Base-by-base conservation (phyloP, 495 filamentous ascomycete species). In the Stereocaulon alpinum region DNA sequence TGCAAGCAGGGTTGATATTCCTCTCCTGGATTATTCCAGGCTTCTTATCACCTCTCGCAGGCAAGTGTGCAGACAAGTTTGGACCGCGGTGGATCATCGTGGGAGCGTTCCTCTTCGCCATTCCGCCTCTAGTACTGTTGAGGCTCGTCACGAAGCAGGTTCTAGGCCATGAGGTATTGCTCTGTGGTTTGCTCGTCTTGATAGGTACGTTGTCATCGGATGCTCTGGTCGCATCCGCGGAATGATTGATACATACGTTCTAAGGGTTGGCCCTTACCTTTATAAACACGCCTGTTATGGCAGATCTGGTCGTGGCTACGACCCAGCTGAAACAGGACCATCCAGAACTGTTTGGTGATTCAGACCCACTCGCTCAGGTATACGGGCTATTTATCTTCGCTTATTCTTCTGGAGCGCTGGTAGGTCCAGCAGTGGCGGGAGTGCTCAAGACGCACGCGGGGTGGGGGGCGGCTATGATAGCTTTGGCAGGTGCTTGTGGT, bases 1-100 rank as follows among this genome's bases (percentile, higher is more conserved):
- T 79, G 0, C 85, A 83, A 14, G 85, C 86, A 22, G 88, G 86
- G 2, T 69, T 93, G 18, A 72, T 87, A 14, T 91, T 91, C 69
- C 76, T 91, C 3, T 79, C 84, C 6, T 60, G 87, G 40, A 80
- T 86, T 57, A 64, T 88, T n/a, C 85, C 86, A 0, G 78, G 80
- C 3, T 81, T 94, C 62, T 59, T 82, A n/a, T 77, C 82, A 2
- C 88, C 89, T 0, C 54, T 87, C 10, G 76, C 84, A 34, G 87
- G 89, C 20, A 64, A 58, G 42, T 66, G 82, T 14, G 75, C 78
- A 15, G 89, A 92, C 70, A 76, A 72, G 18, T 78, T 83, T 61
- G 83, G 84, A n/a, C 76, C 84, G 4, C 82, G 84, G 18, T 83
- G 79, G 73, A 72, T 81, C 11, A 73, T 82, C 0, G 73, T 83